phyloP scores from a whole-genome alignment of 2,329 filamentous ascomycete genomes.

The Aaosphaeria pasadenensis region DNA sequence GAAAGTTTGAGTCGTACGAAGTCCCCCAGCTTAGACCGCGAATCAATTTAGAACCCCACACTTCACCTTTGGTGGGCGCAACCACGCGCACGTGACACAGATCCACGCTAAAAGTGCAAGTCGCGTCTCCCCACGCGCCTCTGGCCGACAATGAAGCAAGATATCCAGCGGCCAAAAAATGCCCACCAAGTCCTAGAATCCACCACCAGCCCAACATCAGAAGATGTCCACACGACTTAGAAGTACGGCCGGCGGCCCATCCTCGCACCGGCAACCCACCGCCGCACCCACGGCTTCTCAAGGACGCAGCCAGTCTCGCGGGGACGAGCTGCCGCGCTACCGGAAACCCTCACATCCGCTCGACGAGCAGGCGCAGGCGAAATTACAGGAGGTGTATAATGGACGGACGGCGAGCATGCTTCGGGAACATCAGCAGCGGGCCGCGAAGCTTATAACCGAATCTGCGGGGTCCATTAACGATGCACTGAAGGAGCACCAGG shows the following conservation, averaged over 20 bases:
- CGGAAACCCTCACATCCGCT: conserved; percentile 50
- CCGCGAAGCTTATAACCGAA: conserved; percentile 46
- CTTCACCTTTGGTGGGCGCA: neutral
- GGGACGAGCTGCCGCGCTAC: conserved; percentile 37
- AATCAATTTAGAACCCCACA: neutral
- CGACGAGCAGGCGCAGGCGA: conserved; percentile 44
- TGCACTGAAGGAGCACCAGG: conserved; percentile 40
- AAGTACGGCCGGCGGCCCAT: no score
- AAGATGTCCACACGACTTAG: no score
- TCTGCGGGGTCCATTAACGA: conserved; percentile 57
- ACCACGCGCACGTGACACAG: neutral
- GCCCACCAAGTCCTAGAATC: no score
- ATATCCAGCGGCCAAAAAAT: no score
- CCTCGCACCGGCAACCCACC: no score
- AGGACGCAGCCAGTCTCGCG: neutral
- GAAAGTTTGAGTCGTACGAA: no score
- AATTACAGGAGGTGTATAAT: conserved; percentile 45
- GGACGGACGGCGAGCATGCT: conserved; percentile 44
- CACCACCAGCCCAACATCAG: no score
- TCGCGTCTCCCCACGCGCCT: no score
- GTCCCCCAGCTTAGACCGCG: no score
- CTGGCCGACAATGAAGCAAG: no score
- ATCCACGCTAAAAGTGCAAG: no score
- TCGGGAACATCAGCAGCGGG: conserved; percentile 47
- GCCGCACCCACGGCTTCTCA: neutral